Base-by-base conservation (phyloP, 2,329 filamentous ascomycete genomes). In the Tolypocladium sp. region DNA sequence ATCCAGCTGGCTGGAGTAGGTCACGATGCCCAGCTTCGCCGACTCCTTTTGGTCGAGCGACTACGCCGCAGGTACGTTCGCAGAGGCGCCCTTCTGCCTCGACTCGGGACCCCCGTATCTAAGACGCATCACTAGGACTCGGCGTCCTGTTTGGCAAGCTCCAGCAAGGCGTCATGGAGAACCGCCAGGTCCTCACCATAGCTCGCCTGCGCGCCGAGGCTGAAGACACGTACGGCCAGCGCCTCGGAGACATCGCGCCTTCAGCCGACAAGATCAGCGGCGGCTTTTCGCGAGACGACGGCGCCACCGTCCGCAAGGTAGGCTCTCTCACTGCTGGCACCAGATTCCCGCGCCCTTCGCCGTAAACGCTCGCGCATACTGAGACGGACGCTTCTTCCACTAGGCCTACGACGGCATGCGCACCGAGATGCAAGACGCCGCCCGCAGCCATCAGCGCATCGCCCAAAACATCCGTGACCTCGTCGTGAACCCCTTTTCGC, bases 41-140 rank as follows among this genome's bases (percentile, higher is more conserved):
- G 91, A 93, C 77, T 96, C 92, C 56, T 97, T 99, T 79, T 99
- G 94, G 94, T 96, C 94, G 63, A 85, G 86, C 72, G 94, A 99
- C 82, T 97, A 97, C 82, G 93, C 93, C 73, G 92, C 90, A 80
- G 92, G 89, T 90, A 78, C 73, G 82, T 70, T 33, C 15, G 12
- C 38, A 54, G 41, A 33, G 25, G 37, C 46, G 13, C 49, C 37
- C 25, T 42, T 17, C 46, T 37, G 22, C 40, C 51, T 40, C 15
- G 57, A 38, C 15, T 27, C 8, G 13, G 13, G 10, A 30, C 20
- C 35, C 52, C n/a, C 42, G 17, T 27, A 42, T 55, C 61, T 67
- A 46, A 67, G 59, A 51, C 25, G 44, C 40, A 61, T 58, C 63
- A 61, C 41, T 58, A 88, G 86, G 94, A 63, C 84, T 99, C 65